These are phyloP conservation scores for Spiromastix sp. DNA, from an alignment of 2,329 filamentous ascomycete species.

Conservation along the genomic window DNA sequence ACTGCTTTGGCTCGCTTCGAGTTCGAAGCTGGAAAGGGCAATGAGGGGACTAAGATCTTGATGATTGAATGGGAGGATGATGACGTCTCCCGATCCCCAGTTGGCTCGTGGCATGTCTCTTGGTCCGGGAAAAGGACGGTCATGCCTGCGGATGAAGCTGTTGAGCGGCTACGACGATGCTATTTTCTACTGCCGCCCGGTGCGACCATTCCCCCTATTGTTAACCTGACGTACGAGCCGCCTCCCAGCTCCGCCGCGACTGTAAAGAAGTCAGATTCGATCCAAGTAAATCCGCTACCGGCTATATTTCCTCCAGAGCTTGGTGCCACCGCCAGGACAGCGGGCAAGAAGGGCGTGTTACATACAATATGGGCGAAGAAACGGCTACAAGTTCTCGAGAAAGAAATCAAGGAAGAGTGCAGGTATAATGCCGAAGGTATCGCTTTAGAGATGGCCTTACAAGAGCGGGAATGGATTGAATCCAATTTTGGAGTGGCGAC, in stretches of 20 bases:
- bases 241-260: conserved; percentile 30
- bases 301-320: conserved; percentile 76
- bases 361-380: conserved; percentile 89
- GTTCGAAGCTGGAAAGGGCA: conserved; percentile 65
- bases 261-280: conserved; percentile 32
- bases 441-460: conserved; percentile 70
- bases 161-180: conserved; percentile 49
- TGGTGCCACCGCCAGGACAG: conserved; percentile 53
- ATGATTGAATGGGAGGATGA: conserved; percentile 85
- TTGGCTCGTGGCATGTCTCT: conserved; percentile 61
- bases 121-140: conserved; percentile 74
- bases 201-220: conserved; percentile 58
- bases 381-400: conserved; percentile 61
- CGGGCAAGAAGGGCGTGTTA: conserved; percentile 68
- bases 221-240: conserved; percentile 51
- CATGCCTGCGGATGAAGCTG: conserved; percentile 53
- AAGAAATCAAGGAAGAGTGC: conserved; percentile 66
- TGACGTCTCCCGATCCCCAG: conserved; percentile 35
- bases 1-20: conserved; percentile 75
- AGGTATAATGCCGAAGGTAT: conserved; percentile 68
- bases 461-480: conserved; percentile 79
- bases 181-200: conserved; percentile 75
- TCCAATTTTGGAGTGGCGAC: conserved; percentile 59
- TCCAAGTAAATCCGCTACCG: conserved; percentile 67
- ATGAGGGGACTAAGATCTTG: conserved; percentile 79